Conservation (phyloP, 2,329 filamentous ascomycete genomes). For the Seiridium unicorne region DNA sequence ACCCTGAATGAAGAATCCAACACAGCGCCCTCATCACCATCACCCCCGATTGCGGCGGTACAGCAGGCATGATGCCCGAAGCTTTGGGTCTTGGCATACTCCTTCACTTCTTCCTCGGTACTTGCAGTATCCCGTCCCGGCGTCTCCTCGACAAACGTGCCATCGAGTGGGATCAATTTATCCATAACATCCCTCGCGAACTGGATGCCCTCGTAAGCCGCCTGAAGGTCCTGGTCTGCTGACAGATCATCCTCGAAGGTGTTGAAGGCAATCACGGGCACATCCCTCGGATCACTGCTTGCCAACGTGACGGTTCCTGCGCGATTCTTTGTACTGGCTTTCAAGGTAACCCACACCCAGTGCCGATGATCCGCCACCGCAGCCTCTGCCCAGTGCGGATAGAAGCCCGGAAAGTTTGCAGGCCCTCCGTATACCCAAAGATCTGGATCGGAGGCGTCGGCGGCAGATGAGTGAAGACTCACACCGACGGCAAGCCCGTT, state of each 20-base stretch:
- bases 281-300: background rate
- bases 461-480: background rate
- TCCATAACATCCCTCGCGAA: conserved; percentile 12
- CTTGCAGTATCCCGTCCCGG: conserved; percentile 1
- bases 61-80: conserved; percentile 12
- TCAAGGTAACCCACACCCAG: conserved; percentile 5
- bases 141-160: conserved; percentile 15
- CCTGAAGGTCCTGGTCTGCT: background rate
- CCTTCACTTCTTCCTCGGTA: conserved; percentile 5
- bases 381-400: background rate
- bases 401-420: conserved; percentile 5
- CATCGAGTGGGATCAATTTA: conserved; percentile 15
- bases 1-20: conserved; percentile 8
- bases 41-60: conserved; percentile 9
- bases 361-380: background rate
- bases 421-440: conserved; percentile 3
- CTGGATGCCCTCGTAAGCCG: conserved; percentile 3
- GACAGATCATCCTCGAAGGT: conserved; percentile 2
- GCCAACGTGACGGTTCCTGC: conserved; percentile 4
- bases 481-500: conserved; percentile 52
- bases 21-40: conserved; percentile 6
- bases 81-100: conserved; percentile 8
- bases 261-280: conserved; percentile 5
- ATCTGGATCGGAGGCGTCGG: background rate
- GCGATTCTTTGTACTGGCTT: conserved; percentile 3